Percentiles rank a stretch among this genome's conserved stretches.
phyloP scores from a whole-genome alignment of 176 grass and related monocot genomes.

The Raddia distichophylla region DNA sequence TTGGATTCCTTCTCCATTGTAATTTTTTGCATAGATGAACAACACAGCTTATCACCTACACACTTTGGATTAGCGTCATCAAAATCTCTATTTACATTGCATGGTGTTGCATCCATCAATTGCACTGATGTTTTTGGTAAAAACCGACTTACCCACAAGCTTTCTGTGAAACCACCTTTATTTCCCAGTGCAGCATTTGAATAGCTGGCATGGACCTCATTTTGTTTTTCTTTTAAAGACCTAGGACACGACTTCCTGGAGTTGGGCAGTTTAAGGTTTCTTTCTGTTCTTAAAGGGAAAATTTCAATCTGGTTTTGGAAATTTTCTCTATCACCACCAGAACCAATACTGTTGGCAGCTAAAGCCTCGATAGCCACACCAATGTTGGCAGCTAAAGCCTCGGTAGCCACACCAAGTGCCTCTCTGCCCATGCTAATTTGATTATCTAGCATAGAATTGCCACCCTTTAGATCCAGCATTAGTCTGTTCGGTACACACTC shows the following conservation, averaged over 20 bases:
- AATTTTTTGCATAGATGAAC: constrained; percentile 27
- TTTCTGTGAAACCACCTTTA: constrained; percentile 50
- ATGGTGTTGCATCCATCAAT: constrained; percentile 45
- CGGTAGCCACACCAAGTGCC: constrained; percentile 29
- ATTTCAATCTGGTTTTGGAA: constrained; percentile 38
- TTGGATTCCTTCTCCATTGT: constrained; percentile 43
- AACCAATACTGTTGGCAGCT: constrained; percentile 25
- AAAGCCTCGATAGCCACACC: constrained; percentile 27
- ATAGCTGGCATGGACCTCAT: constrained; percentile 31
- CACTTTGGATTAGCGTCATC: constrained; percentile 40
- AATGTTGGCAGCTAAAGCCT: constrained; percentile 26
- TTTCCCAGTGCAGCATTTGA: constrained; percentile 37
- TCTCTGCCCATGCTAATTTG: constrained; percentile 32
- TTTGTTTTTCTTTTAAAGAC: constrained; percentile 49
- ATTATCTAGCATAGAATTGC: constrained; percentile 14
- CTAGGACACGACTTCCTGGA: constrained; percentile 45
- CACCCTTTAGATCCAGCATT: constrained; percentile 31
- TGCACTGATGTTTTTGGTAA: constrained; percentile 60
- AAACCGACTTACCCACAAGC: constrained; percentile 80
- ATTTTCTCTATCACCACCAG: constrained; percentile 32
- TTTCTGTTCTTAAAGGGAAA: constrained; percentile 32
- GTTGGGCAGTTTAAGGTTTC: constrained; percentile 40
- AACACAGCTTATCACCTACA: constrained; percentile 32
- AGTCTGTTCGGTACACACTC: constrained; percentile 26
- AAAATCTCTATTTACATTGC: constrained; percentile 51